Evolutionary conservation across 2,329 filamentous ascomycete species (phyloP).

Genomic region (Aspergillus hortae): DNA sequence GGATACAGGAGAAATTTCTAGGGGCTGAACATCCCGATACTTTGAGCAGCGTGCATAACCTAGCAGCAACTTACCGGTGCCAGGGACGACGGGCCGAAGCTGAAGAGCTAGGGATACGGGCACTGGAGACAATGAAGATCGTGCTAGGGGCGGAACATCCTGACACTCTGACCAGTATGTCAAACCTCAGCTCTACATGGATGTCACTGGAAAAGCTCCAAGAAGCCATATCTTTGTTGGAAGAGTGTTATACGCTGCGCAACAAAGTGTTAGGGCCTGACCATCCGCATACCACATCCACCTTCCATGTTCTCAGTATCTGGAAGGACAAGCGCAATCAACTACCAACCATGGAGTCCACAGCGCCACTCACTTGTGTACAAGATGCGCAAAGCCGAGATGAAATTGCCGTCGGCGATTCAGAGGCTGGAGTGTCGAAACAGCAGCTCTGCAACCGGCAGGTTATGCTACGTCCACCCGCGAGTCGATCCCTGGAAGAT

Average conservation of each 20-base stretch:
- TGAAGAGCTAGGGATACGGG: background rate
- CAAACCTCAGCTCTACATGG: background rate
- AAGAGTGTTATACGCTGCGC: background rate
- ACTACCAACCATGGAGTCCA: no score
- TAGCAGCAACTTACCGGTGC: background rate
- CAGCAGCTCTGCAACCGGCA: no score
- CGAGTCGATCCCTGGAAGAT: no score
- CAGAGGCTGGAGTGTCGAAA: no score
- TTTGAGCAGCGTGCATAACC: background rate
- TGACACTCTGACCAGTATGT: constrained; percentile 7
- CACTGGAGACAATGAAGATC: background rate
- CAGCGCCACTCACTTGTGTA: no score
- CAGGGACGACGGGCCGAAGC: constrained; percentile 2
- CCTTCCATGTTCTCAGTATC: background rate
- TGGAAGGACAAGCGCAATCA: background rate
- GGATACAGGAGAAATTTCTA: background rate
- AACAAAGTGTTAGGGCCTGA: constrained; percentile 1
- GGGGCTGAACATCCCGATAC: background rate
- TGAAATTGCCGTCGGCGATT: no score
- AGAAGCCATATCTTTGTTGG: constrained; percentile 1
- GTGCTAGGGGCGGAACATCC: background rate
- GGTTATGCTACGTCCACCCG: no score
- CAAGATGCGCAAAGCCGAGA: no score
- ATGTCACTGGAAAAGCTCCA: background rate
- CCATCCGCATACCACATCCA: background rate